Evolutionary conservation across 768 basidiomycete genomes (phyloP), one percentile per base, ranked within the genome.

Genomic region (Albatrellus ellisii): DNA sequence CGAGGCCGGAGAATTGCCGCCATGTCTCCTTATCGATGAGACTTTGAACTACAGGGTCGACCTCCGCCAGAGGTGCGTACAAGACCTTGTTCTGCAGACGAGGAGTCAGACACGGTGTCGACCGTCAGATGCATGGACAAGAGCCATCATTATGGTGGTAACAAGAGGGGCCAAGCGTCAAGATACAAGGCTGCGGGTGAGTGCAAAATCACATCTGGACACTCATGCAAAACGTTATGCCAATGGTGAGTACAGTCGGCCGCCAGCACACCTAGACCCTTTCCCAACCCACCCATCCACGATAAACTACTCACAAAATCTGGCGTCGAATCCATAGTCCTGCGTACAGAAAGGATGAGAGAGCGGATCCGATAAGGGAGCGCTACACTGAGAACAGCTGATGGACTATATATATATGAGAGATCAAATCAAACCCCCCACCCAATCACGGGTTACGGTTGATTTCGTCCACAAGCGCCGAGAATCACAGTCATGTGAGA

Each of bases 1-100:
- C 95, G 48, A 99, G 79, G 43, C 94, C 94, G 36, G 88, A 87
- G 62, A 81, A 94, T 70, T 97, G 94, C 53, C 94, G 69, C 92
- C 91, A 98, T 64, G 88, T 94, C 71, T 98, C 90, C 69, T 88
- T 89, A 70, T 98, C 91, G 67, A 99, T 87, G 70, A 99, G 88
- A 61, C 92, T 89, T 64, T 90, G 77, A 58, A 99, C 78, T 60
- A 85, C 88, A 46, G 94, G 92, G 66, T 98, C 94, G 57, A 79
- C 75, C 70, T 98, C 79, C 9, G 84, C 71, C 39, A 99, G 72
- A 49, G 91, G 77, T 37, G 75, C 67, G 66, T 98, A 98, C 52
- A 99, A 73, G 35, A 75, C 69, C 63, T 83, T 82, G 80, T 98
- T 99, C 94, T 98, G 41, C 2, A 37, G 1, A 4, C n/a, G 4